Base-by-base conservation (phyloP, 306 rosid species). In the Vicia villosa region DNA sequence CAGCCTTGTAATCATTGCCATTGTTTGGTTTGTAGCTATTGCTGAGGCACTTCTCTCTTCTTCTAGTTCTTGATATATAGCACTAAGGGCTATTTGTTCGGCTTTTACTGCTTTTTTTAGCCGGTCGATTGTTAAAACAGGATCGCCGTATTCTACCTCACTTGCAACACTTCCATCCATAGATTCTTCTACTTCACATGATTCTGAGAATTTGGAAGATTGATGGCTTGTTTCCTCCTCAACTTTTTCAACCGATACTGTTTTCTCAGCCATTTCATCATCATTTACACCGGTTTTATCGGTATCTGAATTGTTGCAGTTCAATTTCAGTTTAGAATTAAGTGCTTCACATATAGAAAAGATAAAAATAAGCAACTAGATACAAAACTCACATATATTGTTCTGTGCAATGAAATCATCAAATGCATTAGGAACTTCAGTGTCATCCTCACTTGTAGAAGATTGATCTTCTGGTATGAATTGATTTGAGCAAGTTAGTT, bases 31-130 rank as follows among this genome's bases (percentile, higher is more conserved):
- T 4, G 96, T 80, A 21, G 96, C 95, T 20, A 90, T 63, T 22
- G 96, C 96, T 5, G 96, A 88, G 2, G 96, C 96, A 72, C 92
- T 88, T 57, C 96, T 84, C 77, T 90, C 96, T 83, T 90, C 95
- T 78, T 90, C 96, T 45, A 88, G 87, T 30, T 90, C 96, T 73
- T 88, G 83, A 51, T 90, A 90, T 69, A 86, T 55, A 37, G 78
- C 87, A 68, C 83, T 75, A 14, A 90, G 69, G 50, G 87, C 79
- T 70, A 55, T 86, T 47, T 87, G 63, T 66, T 89, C 91, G 0
- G 73, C 21, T 67, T 77, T 80, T 40, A 87, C 42, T 0, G 81
- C 87, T 7, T 80, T 75, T 80, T 84, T 82, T 5, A 87, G 85
- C 70, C 56, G 60, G 59, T 83, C 90, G 7, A 84, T 76, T 40